Evolutionary conservation across 2,329 filamentous ascomycete genomes (phyloP), one percentile per base, ranked within the genome.

Genomic region (Colletotrichum gloeosporioides): DNA sequence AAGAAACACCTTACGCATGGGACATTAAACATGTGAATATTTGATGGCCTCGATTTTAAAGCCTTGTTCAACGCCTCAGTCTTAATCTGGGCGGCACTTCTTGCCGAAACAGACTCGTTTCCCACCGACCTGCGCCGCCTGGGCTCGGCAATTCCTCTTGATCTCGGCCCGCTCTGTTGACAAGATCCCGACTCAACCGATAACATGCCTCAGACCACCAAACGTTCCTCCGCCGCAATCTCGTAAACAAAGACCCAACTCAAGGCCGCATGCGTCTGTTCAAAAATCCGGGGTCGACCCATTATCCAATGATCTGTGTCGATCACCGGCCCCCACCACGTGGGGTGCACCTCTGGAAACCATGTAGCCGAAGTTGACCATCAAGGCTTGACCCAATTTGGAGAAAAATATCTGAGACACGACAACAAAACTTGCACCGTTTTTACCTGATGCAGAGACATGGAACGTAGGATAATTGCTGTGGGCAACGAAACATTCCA

Each of bases 391-490:
- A 15, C 64, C 44, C 8, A 6, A 22, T 39, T 2, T 22, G 59
- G 70, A 10, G 27, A 49, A 9, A 6, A 9, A 16, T 9, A 15
- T 69, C 27, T 55, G 34, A 76, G 59, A 74, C 64, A 74, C 18
- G 25, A 69, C 25, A 74, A 65, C 36, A 76, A 74, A 61, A 22
- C 39, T 16, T 8, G 36, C 10, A 18, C 27, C 34, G 18, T 27
- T 10, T 65, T 29, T 32, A 36, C 36, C 70, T 27, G 1, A 27
- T 34, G 62, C 31, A 12, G 13, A n/a, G 12, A 6, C 1, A 10
- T 69, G 74, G 74, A 76, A 76, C 59, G 70, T 13, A 5, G 8
- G 39, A 57, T 74, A 22, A 76, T 76, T 74, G 71, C 74, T 74
- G 59, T 10, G 67, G 70, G 64, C 44, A 74, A 76, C 34, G 22